Percentiles rank a stretch among this genome's conserved stretches.
These are phyloP conservation scores for Metschnikowia dekortorum DNA, from an alignment of 805 yeast species.

Conservation along the genomic window DNA sequence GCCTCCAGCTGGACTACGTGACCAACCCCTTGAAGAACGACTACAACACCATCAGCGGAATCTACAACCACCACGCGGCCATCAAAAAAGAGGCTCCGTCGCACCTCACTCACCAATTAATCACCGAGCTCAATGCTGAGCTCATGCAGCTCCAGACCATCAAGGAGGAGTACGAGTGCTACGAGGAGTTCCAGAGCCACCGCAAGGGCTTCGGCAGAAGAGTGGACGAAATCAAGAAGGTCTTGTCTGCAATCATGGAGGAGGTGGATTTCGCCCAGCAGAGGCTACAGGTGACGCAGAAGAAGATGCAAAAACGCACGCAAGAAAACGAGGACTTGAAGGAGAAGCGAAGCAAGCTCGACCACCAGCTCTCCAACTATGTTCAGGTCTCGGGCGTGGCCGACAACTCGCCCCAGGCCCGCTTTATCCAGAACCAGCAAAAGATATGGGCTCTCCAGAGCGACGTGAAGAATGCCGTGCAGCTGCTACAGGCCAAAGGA, in stretches of 20 bases:
- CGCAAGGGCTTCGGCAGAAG: conserved; percentile 38
- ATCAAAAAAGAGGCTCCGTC: conserved; percentile 17
- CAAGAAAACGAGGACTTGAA: conserved; percentile 27
- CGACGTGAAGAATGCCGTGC: conserved; percentile 40
- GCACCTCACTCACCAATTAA: conserved; percentile 57
- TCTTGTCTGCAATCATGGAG: conserved; percentile 41
- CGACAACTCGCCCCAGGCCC: conserved; percentile 15
- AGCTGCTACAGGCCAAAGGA: conserved; percentile 41
- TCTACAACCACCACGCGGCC: conserved; percentile 38
- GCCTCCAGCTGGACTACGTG: conserved; percentile 63
- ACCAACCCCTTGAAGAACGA: conserved; percentile 60
- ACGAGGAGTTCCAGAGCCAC: conserved; percentile 31
- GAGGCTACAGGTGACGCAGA: conserved; percentile 32
- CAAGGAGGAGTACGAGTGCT: conserved; percentile 37
- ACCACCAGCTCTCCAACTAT: conserved; percentile 25
- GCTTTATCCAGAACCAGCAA: conserved; percentile 34
- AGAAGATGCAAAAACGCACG: conserved; percentile 25
- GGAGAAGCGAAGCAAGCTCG: conserved; percentile 23
- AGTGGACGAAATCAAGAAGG: conserved; percentile 38
- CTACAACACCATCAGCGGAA: conserved; percentile 47
- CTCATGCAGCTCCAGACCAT: conserved; percentile 42
- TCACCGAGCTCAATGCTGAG: conserved; percentile 50
- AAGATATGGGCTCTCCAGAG: conserved; percentile 45
- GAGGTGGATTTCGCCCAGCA: conserved; percentile 43
- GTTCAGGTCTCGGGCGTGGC: conserved; percentile 19